Evolutionary conservation across 2,329 filamentous ascomycete species (phyloP), one percentile per base, ranked within the genome.

Genomic region (Venturia effusa): DNA sequence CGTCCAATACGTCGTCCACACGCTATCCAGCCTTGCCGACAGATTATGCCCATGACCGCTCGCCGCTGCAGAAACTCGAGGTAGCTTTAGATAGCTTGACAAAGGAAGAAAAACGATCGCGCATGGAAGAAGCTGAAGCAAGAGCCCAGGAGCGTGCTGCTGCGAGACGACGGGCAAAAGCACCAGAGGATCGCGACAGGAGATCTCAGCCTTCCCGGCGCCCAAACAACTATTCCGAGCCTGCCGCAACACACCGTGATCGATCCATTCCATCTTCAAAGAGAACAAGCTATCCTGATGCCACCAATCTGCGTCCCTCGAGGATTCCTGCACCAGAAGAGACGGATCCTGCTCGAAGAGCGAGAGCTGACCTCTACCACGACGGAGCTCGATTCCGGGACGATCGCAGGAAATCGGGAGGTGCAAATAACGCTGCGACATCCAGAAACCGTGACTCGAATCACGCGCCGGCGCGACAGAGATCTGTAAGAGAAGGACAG

Each of bases 41-140:
- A 65, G 79, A 81, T 64, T 84, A 89, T 76, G 89, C 93, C 71
- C 83, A 88, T 64, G 88, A 95, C 73, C 86, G 89, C 70, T 97
- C 93, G 67, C 94, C 95, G 62, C 82, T 99, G 62, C 93, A 99
- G 75, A 94, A 88, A 78, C 84, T 99, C 68, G 93, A 99, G 79
- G 85, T 90, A 71, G 94, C 90, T 70, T 83, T 97, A 71, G 89
- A 88, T 30, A 57, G 62, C 74, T 37, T 97, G 75, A 96, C 89
- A 74, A 97, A 97, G 74, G 92, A 97, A 76, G 92, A 97, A 76
- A 95, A 96, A 75, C 84, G 93, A 67, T 91, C 92, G 10, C 84
- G 90, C 59, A 85, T 93, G 4, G 84, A 92, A 72, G 89, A 93
- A 70, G 91, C 91, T 6, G 93, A 97, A 74, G 81, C 86, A 68